Conservation (phyloP, 2,329 filamentous ascomycete species). For the Fusarium newnesense region DNA sequence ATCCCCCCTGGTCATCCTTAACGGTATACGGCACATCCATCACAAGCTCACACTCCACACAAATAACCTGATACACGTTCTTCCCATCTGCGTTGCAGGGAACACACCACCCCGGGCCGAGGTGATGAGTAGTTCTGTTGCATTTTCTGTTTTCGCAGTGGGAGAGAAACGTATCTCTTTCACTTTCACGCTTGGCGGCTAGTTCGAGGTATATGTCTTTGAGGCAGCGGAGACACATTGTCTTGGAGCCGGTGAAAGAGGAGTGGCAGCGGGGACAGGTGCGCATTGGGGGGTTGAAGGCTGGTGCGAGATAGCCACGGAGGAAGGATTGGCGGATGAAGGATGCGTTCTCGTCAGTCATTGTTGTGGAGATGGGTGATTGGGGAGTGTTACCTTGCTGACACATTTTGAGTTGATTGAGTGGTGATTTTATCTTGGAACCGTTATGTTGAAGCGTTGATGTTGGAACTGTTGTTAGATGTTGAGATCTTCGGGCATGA, state of each 20-base stretch:
- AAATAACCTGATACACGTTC: conserved; percentile 9
- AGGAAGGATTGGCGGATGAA: conserved; percentile 16
- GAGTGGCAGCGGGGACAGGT: conserved; percentile 13
- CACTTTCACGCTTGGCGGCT: background rate
- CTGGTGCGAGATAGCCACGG: conserved; percentile 17
- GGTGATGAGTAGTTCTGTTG: conserved; percentile 21
- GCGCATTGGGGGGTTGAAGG: conserved; percentile 1
- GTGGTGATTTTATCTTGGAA: background rate
- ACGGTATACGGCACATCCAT: conserved; percentile 18
- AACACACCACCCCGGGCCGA: conserved; percentile 36
- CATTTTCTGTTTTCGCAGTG: background rate
- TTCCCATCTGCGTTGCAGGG: conserved; percentile 1
- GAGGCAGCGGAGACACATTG: conserved; percentile 18
- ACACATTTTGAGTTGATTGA: background rate
- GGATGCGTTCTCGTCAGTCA: background rate
- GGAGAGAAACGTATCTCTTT: conserved; percentile 12
- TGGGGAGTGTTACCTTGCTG: conserved; percentile 11
- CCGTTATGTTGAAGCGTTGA: background rate
- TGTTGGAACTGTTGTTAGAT: background rate
- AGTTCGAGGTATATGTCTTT: background rate
- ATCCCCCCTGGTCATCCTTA: conserved; percentile 10
- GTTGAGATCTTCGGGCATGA: rapidly evolving
- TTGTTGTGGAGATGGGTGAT: background rate
- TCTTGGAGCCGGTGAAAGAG: background rate
- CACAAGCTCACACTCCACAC: conserved; percentile 14